These are phyloP conservation scores for Spergularia azorica DNA, from an alignment of 179 eudicot genomes.

Conservation along the genomic window DNA sequence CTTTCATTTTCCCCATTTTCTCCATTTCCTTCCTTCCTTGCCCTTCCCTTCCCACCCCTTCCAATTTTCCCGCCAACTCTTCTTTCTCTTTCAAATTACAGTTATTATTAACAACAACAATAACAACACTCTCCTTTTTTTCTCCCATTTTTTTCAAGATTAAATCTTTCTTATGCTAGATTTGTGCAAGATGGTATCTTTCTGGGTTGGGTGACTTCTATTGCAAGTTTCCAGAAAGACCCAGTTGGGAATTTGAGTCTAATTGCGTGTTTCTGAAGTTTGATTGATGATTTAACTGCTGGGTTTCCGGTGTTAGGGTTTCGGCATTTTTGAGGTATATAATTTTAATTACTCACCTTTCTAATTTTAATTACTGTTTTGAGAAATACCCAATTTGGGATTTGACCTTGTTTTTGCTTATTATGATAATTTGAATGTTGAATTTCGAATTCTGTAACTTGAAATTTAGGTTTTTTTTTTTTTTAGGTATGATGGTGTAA, in stretches of 20 bases:
- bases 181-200: slow-evolving; percentile 4
- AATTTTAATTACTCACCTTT: not conserved
- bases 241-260: slow-evolving; percentile 19
- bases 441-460: not conserved
- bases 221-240: slow-evolving; percentile 14
- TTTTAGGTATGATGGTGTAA: not conserved
- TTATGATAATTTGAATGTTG: not conserved
- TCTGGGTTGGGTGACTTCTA: not conserved
- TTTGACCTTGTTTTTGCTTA: not conserved
- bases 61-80: slow-evolving; percentile 31
- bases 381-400: slow-evolving; percentile 5
- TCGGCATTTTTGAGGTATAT: slow-evolving; percentile 18
- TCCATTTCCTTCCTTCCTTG: slow-evolving; percentile 25
- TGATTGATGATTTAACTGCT: not conserved
- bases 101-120: not conserved
- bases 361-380: not conserved
- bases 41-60: slow-evolving; percentile 30
- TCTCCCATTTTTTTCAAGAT: not conserved
- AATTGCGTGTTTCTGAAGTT: slow-evolving; percentile 12
- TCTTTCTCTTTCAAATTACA: not conserved
- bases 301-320: slow-evolving; percentile 18
- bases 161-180: not conserved
- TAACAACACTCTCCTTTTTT: not conserved
- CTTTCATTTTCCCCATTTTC: slow-evolving; percentile 22
- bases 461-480: not conserved